phyloP scores from a whole-genome alignment of 208 protist species.

The Leishmania tropica region DNA sequence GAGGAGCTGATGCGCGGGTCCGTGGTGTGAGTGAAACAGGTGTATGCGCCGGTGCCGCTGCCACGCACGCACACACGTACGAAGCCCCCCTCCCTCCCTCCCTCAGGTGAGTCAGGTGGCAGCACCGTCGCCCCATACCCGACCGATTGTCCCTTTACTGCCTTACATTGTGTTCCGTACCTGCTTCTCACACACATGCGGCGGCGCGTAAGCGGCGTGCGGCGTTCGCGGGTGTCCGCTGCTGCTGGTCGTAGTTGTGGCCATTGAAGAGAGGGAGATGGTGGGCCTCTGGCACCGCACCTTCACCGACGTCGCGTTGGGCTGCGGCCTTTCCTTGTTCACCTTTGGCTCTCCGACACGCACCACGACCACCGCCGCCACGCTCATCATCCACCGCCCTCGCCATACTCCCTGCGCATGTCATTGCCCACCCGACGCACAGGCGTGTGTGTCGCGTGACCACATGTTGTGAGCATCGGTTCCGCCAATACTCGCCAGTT shows the following conservation, averaged over 20 bases:
- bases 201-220: not conserved
- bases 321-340: too few species aligned
- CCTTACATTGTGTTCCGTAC: not conserved
- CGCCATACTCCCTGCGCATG: too few species aligned
- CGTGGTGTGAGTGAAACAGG: not conserved
- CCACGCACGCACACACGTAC: not conserved
- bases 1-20: not conserved
- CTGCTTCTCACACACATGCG: not conserved
- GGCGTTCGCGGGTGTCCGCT: not conserved
- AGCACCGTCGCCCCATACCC: not conserved
- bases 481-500: not conserved
- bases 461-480: too few species aligned
- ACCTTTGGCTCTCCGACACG: not conserved
- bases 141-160: not conserved
- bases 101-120: not conserved
- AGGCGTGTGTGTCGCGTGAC: not conserved
- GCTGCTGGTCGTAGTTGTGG: not conserved
- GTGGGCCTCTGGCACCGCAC: not conserved
- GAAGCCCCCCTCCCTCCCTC: too few species aligned
- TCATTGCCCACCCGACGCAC: not conserved
- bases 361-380: not conserved
- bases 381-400: too few species aligned
- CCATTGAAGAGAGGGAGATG: not conserved
- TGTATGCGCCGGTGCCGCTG: not conserved
- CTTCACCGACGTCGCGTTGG: not conserved